Evolutionary conservation across 768 basidiomycete genomes (phyloP).

Genomic region (Russula virescens): DNA sequence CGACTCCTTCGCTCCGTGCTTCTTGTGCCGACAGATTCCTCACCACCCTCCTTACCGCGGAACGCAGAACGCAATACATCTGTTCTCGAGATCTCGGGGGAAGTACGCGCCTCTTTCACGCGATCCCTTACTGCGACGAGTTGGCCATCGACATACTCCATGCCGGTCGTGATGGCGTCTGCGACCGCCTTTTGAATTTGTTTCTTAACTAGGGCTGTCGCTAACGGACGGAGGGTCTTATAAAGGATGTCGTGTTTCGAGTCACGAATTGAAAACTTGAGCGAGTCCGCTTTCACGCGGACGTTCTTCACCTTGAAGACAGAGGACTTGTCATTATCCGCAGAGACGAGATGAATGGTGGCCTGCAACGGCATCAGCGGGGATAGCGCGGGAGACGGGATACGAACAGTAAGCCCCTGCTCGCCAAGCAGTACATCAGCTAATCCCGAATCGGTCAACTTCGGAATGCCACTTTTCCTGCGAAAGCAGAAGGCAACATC

Average conservation of each 20-base stretch:
- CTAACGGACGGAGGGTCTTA: conserved; percentile 75
- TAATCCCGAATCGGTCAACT: conserved; percentile 76
- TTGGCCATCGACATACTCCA: conserved; percentile 87
- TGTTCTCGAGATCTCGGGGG: conserved; percentile 32
- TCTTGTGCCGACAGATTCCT: conserved; percentile 34
- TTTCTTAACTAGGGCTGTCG: conserved; percentile 77
- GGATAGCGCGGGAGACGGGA: background rate
- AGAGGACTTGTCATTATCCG: conserved; percentile 58
- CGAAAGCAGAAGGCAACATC: conserved; percentile 90
- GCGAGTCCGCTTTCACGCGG: conserved; percentile 73
- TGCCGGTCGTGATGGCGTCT: conserved; percentile 67
- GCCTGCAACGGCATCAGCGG: conserved; percentile 31
- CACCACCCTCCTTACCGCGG: conserved; percentile 47
- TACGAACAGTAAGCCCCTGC: conserved; percentile 61
- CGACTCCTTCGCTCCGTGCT: conserved; percentile 45
- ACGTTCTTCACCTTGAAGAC: conserved; percentile 71
- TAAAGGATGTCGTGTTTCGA: conserved; percentile 87
- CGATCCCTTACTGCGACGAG: conserved; percentile 81
- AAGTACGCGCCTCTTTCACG: conserved; percentile 47
- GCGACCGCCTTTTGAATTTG: conserved; percentile 57
- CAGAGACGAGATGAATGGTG: conserved; percentile 53
- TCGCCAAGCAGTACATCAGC: conserved; percentile 86
- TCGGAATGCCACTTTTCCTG: conserved; percentile 79
- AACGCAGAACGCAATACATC: conserved; percentile 64
- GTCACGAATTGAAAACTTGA: conserved; percentile 89